These are phyloP conservation scores for Pythium inflatum DNA, from an alignment of 352 stramenopile species.

Conservation along the genomic window DNA sequence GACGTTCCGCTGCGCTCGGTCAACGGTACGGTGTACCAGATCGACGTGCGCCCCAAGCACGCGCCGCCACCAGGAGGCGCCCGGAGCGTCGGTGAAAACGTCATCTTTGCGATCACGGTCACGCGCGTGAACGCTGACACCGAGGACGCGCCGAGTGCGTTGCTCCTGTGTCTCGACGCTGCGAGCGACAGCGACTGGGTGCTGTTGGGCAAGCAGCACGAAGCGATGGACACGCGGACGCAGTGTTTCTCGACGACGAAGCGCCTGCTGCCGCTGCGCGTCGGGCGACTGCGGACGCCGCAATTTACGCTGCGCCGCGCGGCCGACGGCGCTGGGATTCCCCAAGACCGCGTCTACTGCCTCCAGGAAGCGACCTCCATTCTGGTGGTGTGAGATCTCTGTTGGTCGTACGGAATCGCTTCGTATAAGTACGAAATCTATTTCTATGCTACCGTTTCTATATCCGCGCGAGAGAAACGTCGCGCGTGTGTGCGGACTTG, in stretches of 20 bases:
- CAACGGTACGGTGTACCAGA: constrained; percentile 25
- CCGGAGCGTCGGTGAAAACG: constrained; percentile 38
- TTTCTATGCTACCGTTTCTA: constrained; percentile 10
- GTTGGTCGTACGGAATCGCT: neutral
- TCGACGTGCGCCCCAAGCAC: constrained; percentile 29
- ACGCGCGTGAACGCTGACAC: constrained; percentile 22
- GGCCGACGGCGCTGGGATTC: neutral
- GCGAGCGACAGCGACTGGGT: constrained; percentile 69
- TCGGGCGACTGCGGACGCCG: constrained; percentile 56
- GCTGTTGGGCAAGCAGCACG: constrained; percentile 62
- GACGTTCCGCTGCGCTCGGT: constrained; percentile 22
- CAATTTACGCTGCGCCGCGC: constrained; percentile 45
- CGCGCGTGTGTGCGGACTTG: neutral
- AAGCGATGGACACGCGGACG: constrained; percentile 43
- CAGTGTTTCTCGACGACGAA: constrained; percentile 26
- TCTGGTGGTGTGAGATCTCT: constrained; percentile 34
- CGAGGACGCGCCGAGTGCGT: constrained; percentile 3
- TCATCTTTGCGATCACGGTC: constrained; percentile 55
- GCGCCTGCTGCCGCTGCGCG: constrained; percentile 47
- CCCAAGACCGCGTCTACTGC: constrained; percentile 23
- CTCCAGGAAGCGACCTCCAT: constrained; percentile 17
- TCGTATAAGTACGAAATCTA: constrained; percentile 16
- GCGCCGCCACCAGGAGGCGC: neutral
- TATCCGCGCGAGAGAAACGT: constrained; percentile 24
- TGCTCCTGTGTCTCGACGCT: constrained; percentile 59